Base-by-base conservation (phyloP, 148 eudicot species). In the Amaranthus cruentus region DNA sequence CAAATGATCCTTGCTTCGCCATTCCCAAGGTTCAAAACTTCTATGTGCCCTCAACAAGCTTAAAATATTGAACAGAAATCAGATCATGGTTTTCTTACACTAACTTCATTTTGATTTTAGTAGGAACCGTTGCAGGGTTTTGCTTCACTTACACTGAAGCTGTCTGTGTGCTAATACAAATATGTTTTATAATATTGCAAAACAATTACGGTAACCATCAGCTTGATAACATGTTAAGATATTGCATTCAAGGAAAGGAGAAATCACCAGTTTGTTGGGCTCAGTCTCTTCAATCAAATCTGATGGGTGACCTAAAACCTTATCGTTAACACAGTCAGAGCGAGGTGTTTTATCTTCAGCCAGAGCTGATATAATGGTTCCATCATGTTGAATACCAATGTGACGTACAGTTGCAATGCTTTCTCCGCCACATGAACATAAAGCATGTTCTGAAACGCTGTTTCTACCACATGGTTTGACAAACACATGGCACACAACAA, bases 361-460 rank as follows among this genome's bases (percentile, higher is more conserved):
- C 72, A 69, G 70, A 15, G 57, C 71, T 47, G 83, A 79, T 69
- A 71, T 48, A 54, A 43, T 56, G 15, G 79, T 72, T 57, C 85
- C 85, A 76, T 83, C 84, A 66, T 78, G 81, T 71, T 87, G 88
- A 70, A 83, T 73, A 67, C 88, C 91, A 66, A 87, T 73, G 69
- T 84, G 85, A 52, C 87, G 91, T 47, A 87, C 80, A 70, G 79
- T 75, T 55, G 82, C 81, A 66, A 74, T 71, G 70, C 84, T 82
- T 52, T 82, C 88, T 65, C 84, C 85, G 42, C 78, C 85, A 21
- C 82, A 85, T 4, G 87, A 87, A 67, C 88, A 81, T 47, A 83
- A 76, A 44, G 71, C 70, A 78, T 74, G 81, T 69, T 85, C 85
- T 38, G 82, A 81, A 10, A 76, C 55, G 66, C 56, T 83, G 58